Evolutionary conservation across 225 moss, liverwort and hornwort species (phyloP).

Genomic region (Sphagnum contortum): DNA sequence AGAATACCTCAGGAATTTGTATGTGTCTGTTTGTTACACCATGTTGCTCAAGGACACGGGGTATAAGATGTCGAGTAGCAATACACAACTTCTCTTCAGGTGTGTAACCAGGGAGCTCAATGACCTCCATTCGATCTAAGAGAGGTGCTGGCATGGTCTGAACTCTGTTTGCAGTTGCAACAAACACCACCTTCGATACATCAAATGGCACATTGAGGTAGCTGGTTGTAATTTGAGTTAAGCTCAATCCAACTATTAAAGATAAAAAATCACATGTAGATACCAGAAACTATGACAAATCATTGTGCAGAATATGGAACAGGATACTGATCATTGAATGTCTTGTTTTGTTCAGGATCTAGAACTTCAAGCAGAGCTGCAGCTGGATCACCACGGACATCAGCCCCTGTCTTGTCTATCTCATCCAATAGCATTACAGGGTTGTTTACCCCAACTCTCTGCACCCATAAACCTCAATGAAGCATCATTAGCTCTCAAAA

Average conservation of each 20-base stretch:
- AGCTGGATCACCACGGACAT: constrained; percentile 57
- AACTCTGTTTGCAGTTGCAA: constrained; percentile 53
- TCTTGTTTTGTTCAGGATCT: constrained; percentile 60
- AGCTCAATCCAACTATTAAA: neutral
- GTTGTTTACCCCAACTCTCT: constrained; percentile 61
- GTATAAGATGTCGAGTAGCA: constrained; percentile 49
- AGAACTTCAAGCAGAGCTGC: constrained; percentile 58
- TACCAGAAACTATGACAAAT: no score
- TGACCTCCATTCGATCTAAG: constrained; percentile 62
- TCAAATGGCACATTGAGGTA: constrained; percentile 60
- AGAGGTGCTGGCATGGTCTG: constrained; percentile 49
- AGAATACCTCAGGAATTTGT: constrained; percentile 36
- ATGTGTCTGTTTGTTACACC: constrained; percentile 44
- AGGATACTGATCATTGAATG: constrained; percentile 62
- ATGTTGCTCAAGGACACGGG: constrained; percentile 54
- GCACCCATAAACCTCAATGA: neutral
- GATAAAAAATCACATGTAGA: no score
- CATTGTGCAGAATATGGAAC: no score
- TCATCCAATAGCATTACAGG: constrained; percentile 62
- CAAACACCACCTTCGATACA: constrained; percentile 51
- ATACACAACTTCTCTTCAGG: constrained; percentile 52
- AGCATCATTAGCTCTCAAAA: no score
- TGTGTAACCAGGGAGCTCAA: constrained; percentile 53
- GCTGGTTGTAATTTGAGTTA: constrained; percentile 18
- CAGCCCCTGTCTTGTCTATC: constrained; percentile 61